phyloP scores from a whole-genome alignment of 495 filamentous ascomycete genomes.

The Hypoxylon rickii region DNA sequence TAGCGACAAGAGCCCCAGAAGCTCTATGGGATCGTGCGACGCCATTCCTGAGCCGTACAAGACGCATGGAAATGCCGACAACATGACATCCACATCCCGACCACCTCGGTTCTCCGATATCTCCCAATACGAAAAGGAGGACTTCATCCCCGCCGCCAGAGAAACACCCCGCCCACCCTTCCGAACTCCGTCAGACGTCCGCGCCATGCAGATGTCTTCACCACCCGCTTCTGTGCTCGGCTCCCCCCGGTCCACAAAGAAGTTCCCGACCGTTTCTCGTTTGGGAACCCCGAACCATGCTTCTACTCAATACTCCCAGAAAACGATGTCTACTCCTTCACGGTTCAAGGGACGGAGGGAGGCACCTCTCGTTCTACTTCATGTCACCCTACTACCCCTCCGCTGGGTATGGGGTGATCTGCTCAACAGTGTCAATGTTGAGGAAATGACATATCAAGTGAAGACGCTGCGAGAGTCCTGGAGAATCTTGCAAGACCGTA shows the following conservation, averaged over 20 bases:
- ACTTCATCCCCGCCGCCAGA: constrained; percentile 46
- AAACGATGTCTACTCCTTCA: constrained; percentile 62
- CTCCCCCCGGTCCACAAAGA: constrained; percentile 53
- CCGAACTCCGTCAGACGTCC: constrained; percentile 72
- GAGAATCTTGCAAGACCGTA: constrained; percentile 74
- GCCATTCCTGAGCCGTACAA: constrained; percentile 30
- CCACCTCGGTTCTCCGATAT: constrained; percentile 50
- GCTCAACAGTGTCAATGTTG: constrained; percentile 45
- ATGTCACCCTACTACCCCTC: constrained; percentile 80
- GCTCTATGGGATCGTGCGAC: constrained; percentile 50
- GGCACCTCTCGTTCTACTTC: constrained; percentile 79
- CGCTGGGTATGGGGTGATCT: constrained; percentile 70
- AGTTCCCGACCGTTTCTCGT: constrained; percentile 53
- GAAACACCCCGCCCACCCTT: constrained; percentile 47
- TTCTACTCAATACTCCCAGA: constrained; percentile 56
- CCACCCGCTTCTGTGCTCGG: constrained; percentile 57
- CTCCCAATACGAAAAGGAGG: constrained; percentile 47
- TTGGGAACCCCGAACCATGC: constrained; percentile 51
- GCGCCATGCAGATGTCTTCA: constrained; percentile 78
- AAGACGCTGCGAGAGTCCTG: constrained; percentile 68
- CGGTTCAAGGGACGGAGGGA: constrained; percentile 55
- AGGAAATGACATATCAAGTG: constrained; percentile 58
- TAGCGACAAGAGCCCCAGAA: constrained; percentile 55
- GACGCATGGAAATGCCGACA: constrained; percentile 23
- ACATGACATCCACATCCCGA: constrained; percentile 42